Evolutionary conservation across 108 stramenopile genomes (phyloP).

Genomic region (Thalassiosira profunda): DNA sequence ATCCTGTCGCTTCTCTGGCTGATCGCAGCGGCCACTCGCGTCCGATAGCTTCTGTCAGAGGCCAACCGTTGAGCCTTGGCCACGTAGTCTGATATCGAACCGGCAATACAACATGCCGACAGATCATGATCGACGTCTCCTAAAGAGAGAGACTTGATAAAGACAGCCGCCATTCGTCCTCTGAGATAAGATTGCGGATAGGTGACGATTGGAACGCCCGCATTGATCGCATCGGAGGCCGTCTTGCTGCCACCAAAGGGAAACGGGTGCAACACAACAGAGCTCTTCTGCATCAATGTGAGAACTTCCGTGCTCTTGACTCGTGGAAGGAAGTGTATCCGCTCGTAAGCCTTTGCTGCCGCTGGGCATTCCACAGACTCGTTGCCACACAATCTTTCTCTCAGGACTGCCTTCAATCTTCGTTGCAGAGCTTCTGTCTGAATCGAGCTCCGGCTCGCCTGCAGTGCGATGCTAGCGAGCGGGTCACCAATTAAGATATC

Average conservation of each 20-base stretch:
- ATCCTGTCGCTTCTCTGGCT: conserved; percentile 14
- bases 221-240: conserved; percentile 60
- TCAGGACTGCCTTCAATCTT: conserved; percentile 6
- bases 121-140: conserved; percentile 22
- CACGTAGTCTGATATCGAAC: conserved; percentile 41
- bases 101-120: conserved; percentile 36
- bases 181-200: conserved; percentile 62
- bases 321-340: conserved; percentile 41
- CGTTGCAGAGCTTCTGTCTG: conserved; percentile 42
- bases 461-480: conserved; percentile 44
- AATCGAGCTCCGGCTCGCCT: conserved; percentile 32
- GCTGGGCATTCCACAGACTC: neutral
- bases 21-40: conserved; percentile 20
- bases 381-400: conserved; percentile 20
- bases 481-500: conserved; percentile 52
- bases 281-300: conserved; percentile 37
- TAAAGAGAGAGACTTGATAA: conserved; percentile 20
- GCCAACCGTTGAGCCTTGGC: conserved; percentile 41
- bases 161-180: conserved; percentile 61
- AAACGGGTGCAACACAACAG: conserved; percentile 76
- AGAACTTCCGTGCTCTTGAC: conserved; percentile 27
- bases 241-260: conserved; percentile 81
- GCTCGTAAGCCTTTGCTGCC: too few species aligned
- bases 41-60: conserved; percentile 14
- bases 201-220: conserved; percentile 61